Evolutionary conservation across 2,329 filamentous ascomycete species (phyloP).

Genomic region (Pestalotiopsis sp.): DNA sequence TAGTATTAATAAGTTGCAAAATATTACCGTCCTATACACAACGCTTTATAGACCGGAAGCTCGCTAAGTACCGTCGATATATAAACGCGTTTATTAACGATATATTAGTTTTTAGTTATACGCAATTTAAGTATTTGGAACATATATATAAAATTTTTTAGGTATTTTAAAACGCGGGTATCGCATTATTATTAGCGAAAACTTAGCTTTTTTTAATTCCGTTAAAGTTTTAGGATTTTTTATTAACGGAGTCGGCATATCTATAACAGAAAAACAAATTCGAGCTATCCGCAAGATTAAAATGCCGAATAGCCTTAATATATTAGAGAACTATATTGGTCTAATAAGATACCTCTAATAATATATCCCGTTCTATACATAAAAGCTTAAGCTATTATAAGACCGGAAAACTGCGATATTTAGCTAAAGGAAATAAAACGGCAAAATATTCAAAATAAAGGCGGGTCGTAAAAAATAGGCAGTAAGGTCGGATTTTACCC

Average conservation of each 20-base stretch:
- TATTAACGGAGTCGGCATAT: background rate
- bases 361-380: background rate
- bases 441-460: constrained; percentile 1
- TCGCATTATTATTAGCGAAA: no score
- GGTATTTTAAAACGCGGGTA: background rate
- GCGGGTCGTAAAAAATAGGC: background rate
- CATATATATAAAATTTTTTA: background rate
- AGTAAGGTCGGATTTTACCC: background rate
- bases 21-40: background rate
- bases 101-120: background rate
- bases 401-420: background rate
- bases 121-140: background rate
- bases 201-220: background rate
- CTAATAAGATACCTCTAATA: background rate
- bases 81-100: background rate
- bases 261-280: background rate
- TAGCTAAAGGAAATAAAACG: background rate
- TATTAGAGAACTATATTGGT: background rate
- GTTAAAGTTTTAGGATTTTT: background rate
- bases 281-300: background rate
- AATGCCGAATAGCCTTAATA: background rate
- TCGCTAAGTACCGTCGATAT: background rate
- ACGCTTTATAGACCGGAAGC: background rate
- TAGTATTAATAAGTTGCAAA: background rate
- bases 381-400: constrained; percentile 1